phyloP scores from a whole-genome alignment of 768 basidiomycete species.

The Kwoniella sp. region DNA sequence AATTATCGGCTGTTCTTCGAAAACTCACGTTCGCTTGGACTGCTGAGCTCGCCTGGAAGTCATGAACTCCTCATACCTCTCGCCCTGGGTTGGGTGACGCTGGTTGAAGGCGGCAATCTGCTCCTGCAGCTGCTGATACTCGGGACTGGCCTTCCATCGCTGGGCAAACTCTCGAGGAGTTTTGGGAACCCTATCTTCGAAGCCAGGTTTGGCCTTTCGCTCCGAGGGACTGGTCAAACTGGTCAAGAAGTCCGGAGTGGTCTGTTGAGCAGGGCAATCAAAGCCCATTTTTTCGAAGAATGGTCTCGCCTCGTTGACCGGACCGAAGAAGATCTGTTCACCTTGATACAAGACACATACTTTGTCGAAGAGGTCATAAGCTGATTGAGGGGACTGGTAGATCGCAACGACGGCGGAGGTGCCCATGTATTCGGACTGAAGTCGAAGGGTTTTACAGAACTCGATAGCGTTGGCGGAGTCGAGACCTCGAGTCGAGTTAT shows the following conservation, averaged over 20 bases:
- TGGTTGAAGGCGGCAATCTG: conserved; percentile 65
- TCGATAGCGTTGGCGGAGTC: conserved; percentile 59
- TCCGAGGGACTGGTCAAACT: conserved; percentile 74
- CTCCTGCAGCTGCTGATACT: conserved; percentile 61
- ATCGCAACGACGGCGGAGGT: conserved; percentile 60
- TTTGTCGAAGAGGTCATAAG: conserved; percentile 61
- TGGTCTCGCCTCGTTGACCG: conserved; percentile 56
- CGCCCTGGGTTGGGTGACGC: conserved; percentile 50
- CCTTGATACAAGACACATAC: conserved; percentile 61
- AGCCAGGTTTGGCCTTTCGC: conserved; percentile 71
- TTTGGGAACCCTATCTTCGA: conserved; percentile 66
- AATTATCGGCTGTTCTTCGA: conserved; percentile 60
- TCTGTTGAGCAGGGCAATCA: conserved; percentile 59
- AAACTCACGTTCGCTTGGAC: conserved; percentile 75
- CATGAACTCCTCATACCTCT: conserved; percentile 70
- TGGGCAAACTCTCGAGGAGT: conserved; percentile 65
- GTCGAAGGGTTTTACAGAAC: conserved; percentile 59
- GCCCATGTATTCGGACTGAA: conserved; percentile 58
- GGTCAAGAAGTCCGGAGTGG: conserved; percentile 61
- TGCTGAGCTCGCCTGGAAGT: conserved; percentile 65
- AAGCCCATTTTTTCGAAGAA: conserved; percentile 62
- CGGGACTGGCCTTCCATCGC: conserved; percentile 61
- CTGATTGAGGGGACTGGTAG: conserved; percentile 59
- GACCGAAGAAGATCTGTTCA: conserved; percentile 61
- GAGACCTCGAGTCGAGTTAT: conserved; percentile 60